phyloP scores from a whole-genome alignment of 345 rosid species.

The Lepidium aucheri region DNA sequence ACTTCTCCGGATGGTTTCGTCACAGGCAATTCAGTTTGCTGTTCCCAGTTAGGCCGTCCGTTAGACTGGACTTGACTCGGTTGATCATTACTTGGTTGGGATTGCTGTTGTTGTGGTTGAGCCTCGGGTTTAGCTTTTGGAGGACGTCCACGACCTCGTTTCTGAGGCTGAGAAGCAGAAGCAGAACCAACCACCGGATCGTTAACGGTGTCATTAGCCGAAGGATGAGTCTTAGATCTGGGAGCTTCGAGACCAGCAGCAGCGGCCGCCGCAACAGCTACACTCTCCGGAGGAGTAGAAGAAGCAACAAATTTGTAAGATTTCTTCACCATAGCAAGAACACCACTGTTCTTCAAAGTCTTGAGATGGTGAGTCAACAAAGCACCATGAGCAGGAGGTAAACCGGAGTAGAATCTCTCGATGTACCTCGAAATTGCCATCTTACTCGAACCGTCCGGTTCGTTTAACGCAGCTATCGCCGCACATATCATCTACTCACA shows the following conservation, averaged over 20 bases:
- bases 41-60: no score
- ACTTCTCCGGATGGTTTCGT: background rate
- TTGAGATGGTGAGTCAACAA: conserved; percentile 59
- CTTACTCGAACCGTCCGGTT: conserved; percentile 76
- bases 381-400: conserved; percentile 55
- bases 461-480: conserved; percentile 69
- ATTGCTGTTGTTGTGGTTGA: conserved; percentile 14
- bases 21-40: background rate
- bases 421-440: conserved; percentile 70
- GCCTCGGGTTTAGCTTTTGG: conserved; percentile 36
- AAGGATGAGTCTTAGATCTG: conserved; percentile 28
- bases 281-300: conserved; percentile 4
- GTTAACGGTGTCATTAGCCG: no score
- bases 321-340: conserved; percentile 56
- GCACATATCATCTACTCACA: conserved; percentile 59
- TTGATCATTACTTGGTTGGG: background rate
- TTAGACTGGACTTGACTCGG: background rate
- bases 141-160: conserved; percentile 72
- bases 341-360: conserved; percentile 57
- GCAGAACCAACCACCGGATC: no score
- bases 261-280: background rate
- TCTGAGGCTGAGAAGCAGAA: conserved; percentile 20
- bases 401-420: conserved; percentile 41
- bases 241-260: conserved; percentile 18
- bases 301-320: conserved; percentile 59